phyloP scores from a whole-genome alignment of 108 stramenopile genomes.

The Stephanodiscus minutulus region DNA sequence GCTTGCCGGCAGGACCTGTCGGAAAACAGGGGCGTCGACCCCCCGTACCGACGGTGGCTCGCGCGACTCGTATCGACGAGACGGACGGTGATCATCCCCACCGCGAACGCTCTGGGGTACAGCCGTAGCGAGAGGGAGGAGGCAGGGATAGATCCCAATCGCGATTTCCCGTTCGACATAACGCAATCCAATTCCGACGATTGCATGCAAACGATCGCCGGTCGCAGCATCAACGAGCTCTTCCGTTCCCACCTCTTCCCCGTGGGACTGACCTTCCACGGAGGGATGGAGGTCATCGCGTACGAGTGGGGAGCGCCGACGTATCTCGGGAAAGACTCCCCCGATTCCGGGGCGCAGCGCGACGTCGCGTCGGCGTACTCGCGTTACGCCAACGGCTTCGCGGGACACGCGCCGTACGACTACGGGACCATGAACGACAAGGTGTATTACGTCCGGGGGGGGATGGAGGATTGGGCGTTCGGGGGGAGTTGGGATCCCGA shows the following conservation, averaged over 20 bases:
- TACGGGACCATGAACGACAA: slow-evolving; percentile 80
- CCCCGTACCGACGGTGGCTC: slow-evolving; percentile 58
- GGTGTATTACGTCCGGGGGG: slow-evolving; percentile 95
- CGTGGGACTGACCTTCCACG: slow-evolving; percentile 88
- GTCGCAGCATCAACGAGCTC: slow-evolving; percentile 83
- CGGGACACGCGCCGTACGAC: slow-evolving; percentile 45
- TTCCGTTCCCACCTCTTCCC: slow-evolving; percentile 82
- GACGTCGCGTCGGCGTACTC: slow-evolving; percentile 50
- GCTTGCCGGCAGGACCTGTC: slow-evolving; percentile 47
- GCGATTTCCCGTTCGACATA: slow-evolving; percentile 87
- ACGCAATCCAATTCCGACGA: slow-evolving; percentile 8
- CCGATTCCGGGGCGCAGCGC: slow-evolving; percentile 61
- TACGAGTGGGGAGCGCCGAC: slow-evolving; percentile 91
- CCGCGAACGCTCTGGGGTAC: slow-evolving; percentile 83
- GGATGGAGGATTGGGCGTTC: slow-evolving; percentile 98
- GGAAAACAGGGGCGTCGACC: slow-evolving; percentile 30
- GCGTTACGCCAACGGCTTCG: slow-evolving; percentile 54
- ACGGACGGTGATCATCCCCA: slow-evolving; percentile 69
- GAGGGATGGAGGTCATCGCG: slow-evolving; percentile 88
- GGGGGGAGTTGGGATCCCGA: slow-evolving; percentile 91
- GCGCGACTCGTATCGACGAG: slow-evolving; percentile 69
- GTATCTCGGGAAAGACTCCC: slow-evolving; percentile 40
- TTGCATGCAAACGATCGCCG: slow-evolving; percentile 86
- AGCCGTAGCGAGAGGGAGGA: slow-evolving; percentile 51
- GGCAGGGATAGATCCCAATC: slow-evolving; percentile 80